These are phyloP conservation scores for Sarocladium kiliense DNA, from an alignment of 2,329 filamentous ascomycete species.

Conservation along the genomic window DNA sequence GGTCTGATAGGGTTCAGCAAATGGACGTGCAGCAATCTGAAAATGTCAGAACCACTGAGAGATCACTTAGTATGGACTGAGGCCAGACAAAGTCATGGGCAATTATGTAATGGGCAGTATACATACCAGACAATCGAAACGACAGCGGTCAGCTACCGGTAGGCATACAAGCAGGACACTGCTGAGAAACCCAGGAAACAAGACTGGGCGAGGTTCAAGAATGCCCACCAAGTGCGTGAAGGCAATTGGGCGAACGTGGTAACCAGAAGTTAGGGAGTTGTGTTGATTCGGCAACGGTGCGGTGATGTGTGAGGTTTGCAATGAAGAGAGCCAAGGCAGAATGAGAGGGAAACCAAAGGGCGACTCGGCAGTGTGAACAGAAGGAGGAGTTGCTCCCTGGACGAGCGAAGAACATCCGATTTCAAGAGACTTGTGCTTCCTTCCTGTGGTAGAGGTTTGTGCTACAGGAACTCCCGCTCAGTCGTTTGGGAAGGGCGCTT, in stretches of 20 bases:
- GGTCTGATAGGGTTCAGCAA: not conserved
- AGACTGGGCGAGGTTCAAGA: not conserved
- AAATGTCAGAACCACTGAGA: not conserved
- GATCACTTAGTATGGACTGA: not conserved
- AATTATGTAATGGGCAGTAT: not conserved
- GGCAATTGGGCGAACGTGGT: not conserved
- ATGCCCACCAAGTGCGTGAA: conserved; percentile 9
- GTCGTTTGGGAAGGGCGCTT: no score
- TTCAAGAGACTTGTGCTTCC: no score
- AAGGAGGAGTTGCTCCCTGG: not conserved
- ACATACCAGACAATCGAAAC: conserved; percentile 7
- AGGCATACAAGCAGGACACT: conserved; percentile 30
- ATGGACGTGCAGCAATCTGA: not conserved
- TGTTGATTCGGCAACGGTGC: not conserved
- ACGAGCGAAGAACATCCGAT: not conserved
- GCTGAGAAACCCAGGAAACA: conserved; percentile 11
- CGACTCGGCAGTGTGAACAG: not conserved
- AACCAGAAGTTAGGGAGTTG: conserved; percentile 2
- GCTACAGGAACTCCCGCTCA: no score
- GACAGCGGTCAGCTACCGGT: conserved; percentile 29
- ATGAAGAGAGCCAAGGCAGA: not conserved
- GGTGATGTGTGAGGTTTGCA: not conserved
- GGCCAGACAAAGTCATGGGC: conserved; percentile 17
- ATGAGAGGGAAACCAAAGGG: not conserved
- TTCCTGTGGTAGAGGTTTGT: no score